Evolutionary conservation across 768 basidiomycete species (phyloP), one percentile per base, ranked within the genome.

Genomic region (Boletus fagicola): DNA sequence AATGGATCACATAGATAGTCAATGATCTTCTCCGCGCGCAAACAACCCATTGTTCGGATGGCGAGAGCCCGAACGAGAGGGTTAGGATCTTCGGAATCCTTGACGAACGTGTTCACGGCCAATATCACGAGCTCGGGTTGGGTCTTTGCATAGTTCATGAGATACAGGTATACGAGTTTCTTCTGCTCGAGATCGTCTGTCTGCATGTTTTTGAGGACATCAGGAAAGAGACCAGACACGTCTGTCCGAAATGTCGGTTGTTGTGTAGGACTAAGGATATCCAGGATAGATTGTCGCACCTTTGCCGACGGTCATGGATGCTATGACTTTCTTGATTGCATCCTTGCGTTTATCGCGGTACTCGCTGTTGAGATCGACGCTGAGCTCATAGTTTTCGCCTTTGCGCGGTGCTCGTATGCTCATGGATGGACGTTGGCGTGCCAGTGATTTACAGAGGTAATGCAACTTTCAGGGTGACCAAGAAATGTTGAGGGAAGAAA

Each of bases 181-280:
- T 98, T 99, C 77, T 98, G 97, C 74, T 99, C 97, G 53, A 99
- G 83, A 72, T 98, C 96, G 51, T 99, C 96, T 26, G 97, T 98
- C 77, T 98, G 96, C 95, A 94, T 97, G 75, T 98, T 98, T 82
- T 97, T 97, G 68, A 99, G 86, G 31, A 98, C 96, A 75, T 98
- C 94, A 9, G 96, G 95, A 70, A 98, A 98, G 63, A 98, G 84
- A 22, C 95, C 94, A 67, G 88, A 90, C 75, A 94, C 90, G 74
- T 93, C 90, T 90, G 51, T 13, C 18, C 45, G 42, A 42, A 28
- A 42, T 5, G 51, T 61, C 43, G 51, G 30, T 28, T 56, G 54
- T 47, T 38, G 49, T 56, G 58, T n/a, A 47, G 54, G n/a, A n/a
- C n/a, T n/a, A n/a, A n/a, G n/a, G 50, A 40, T 18, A 48, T 49